phyloP scores from a whole-genome alignment of 1,284 basidiomycete genomes.

The Moesziomyces antarcticus region DNA sequence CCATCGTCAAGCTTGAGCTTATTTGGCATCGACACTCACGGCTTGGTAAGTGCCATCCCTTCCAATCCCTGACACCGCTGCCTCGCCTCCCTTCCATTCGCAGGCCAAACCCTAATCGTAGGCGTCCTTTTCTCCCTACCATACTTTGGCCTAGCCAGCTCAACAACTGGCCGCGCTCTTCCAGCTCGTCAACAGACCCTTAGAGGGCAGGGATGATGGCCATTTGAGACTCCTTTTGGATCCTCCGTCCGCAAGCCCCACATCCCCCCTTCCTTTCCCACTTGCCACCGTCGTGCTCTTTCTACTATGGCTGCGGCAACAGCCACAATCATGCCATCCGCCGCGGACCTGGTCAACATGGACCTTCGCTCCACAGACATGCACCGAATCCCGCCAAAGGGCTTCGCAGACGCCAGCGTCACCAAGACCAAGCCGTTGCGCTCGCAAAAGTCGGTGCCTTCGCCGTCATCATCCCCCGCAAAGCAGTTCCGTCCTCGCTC shows the following conservation, averaged over 20 bases:
- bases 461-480: conserved; percentile 27
- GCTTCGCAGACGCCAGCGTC: conserved; percentile 11
- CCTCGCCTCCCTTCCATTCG: too few relatives aligned
- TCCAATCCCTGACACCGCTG: too few relatives aligned
- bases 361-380: conserved; percentile 24
- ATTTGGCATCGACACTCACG: too few relatives aligned
- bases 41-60: too few relatives aligned
- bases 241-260: conserved; percentile 1
- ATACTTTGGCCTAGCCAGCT: too few relatives aligned
- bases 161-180: background rate
- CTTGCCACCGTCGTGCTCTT: background rate
- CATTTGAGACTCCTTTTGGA: conserved; percentile 9
- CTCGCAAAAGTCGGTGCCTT: conserved; percentile 26
- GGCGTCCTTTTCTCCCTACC: too few relatives aligned
- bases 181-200: background rate
- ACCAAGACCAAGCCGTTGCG: conserved; percentile 17
- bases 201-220: conserved; percentile 22
- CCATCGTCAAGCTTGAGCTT: too few relatives aligned
- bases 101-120: too few relatives aligned
- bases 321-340: conserved; percentile 32
- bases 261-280: too few relatives aligned
- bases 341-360: conserved; percentile 36
- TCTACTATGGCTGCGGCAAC: conserved; percentile 37
- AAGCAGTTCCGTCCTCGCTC: conserved; percentile 18
- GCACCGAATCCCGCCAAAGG: conserved; percentile 19